These are phyloP conservation scores for Dendrobium nobile DNA, from an alignment of 106 monocot species.

Conservation along the genomic window DNA sequence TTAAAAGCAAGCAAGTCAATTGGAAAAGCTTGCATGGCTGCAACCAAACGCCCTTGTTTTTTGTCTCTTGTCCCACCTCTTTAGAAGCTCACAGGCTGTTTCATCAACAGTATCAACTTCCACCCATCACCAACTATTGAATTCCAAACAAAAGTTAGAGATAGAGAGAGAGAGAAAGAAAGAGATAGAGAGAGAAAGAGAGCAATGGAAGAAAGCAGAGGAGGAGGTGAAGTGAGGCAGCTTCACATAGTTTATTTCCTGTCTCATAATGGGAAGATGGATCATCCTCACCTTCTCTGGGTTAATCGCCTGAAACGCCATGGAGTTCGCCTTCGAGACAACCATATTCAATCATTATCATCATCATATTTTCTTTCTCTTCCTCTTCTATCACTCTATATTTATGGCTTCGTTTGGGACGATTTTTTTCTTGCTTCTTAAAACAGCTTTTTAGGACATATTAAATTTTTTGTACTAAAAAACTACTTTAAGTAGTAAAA, in stretches of 20 bases:
- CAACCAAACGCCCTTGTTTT: too few species aligned
- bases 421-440: too few species aligned
- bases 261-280: conserved; percentile 31
- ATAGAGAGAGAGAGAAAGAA: too few species aligned
- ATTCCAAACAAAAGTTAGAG: too few species aligned
- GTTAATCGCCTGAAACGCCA: conserved; percentile 29
- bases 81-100: neutral
- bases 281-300: conserved; percentile 69
- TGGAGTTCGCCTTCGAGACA: conserved; percentile 53
- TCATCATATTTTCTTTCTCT: too few species aligned
- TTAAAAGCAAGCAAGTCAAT: neutral
- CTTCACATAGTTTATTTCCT: conserved; percentile 59
- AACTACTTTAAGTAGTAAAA: too few species aligned
- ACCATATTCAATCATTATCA: too few species aligned
- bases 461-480: too few species aligned
- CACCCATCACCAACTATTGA: neutral
- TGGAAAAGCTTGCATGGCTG: too few species aligned
- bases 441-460: too few species aligned
- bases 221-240: conserved; percentile 29
- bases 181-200: too few species aligned
- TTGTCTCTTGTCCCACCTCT: neutral
- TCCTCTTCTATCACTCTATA: neutral
- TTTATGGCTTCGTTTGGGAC: too few species aligned
- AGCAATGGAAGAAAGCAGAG: neutral
- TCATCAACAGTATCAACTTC: neutral